These are phyloP conservation scores for Arthromyces matolae DNA, from an alignment of 768 basidiomycete genomes.

Conservation along the genomic window DNA sequence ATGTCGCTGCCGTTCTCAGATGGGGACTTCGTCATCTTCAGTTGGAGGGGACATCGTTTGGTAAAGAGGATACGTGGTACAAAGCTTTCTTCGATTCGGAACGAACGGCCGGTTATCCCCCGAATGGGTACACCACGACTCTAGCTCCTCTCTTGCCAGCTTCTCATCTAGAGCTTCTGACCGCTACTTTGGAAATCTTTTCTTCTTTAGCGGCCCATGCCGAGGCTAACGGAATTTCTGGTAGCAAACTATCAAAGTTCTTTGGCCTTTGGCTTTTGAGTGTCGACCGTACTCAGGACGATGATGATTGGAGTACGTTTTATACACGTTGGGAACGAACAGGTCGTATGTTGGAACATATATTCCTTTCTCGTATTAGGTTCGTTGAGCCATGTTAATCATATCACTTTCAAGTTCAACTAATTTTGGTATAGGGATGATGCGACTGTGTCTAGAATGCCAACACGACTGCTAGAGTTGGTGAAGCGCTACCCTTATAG, in stretches of 20 bases:
- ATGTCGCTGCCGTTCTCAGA: conserved; percentile 75
- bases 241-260: conserved; percentile 72
- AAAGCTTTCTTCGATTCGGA: conserved; percentile 58
- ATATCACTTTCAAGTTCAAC: not conserved
- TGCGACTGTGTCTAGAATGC: conserved; percentile 50
- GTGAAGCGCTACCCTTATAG: conserved; percentile 67
- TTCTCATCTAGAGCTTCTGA: conserved; percentile 56
- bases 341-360: conserved; percentile 70
- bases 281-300: conserved; percentile 40
- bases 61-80: conserved; percentile 68
- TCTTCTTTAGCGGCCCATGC: conserved; percentile 69
- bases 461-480: conserved; percentile 66
- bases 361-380: conserved; percentile 74
- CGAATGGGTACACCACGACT: conserved; percentile 56
- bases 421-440: conserved; percentile 47
- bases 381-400: conserved; percentile 22
- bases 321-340: conserved; percentile 73
- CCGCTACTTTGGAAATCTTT: conserved; percentile 55
- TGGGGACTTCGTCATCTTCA: conserved; percentile 78
- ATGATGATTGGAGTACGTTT: conserved; percentile 61
- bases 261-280: conserved; percentile 72
- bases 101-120: conserved; percentile 54
- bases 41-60: conserved; percentile 57
- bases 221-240: conserved; percentile 70
- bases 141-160: conserved; percentile 59